These are phyloP conservation scores for Pyricularia sp. DNA, from an alignment of 2,329 filamentous ascomycete species.

Conservation along the genomic window DNA sequence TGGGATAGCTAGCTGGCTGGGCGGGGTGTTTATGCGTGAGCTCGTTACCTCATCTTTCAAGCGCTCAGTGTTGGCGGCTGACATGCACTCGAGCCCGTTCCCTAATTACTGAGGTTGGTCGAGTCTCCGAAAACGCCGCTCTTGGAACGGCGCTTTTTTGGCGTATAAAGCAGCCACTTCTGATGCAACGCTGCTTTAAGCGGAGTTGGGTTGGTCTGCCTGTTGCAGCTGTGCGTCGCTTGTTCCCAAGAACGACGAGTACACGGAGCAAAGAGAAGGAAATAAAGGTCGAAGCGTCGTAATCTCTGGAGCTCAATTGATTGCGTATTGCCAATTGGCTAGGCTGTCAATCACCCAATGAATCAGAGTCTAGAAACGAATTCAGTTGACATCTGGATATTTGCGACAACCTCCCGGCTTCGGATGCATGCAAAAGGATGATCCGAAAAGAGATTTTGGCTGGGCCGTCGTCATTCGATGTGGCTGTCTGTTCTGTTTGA, in stretches of 20 bases:
- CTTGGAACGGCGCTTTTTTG: background rate
- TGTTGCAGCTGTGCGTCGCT: background rate
- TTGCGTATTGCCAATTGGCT: background rate
- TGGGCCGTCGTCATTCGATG: background rate
- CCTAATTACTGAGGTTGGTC: background rate
- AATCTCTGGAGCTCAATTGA: background rate
- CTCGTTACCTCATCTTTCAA: conserved; percentile 45
- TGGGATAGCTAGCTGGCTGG: background rate
- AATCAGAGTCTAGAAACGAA: background rate
- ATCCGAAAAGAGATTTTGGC: background rate
- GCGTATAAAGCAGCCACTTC: background rate
- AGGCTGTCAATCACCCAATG: background rate
- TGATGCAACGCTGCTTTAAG: background rate
- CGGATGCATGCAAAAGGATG: background rate
- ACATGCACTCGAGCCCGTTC: conserved; percentile 24
- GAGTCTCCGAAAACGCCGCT: background rate
- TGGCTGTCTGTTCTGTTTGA: background rate
- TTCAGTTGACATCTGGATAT: background rate
- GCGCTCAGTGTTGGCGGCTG: conserved; percentile 24
- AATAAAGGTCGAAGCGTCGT: background rate
- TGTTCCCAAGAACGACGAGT: background rate
- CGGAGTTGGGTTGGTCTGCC: background rate
- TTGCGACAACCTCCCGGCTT: background rate
- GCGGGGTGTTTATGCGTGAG: background rate
- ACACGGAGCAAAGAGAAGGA: background rate